Conservation (phyloP, 768 basidiomycete species). For the Mycena venus region DNA sequence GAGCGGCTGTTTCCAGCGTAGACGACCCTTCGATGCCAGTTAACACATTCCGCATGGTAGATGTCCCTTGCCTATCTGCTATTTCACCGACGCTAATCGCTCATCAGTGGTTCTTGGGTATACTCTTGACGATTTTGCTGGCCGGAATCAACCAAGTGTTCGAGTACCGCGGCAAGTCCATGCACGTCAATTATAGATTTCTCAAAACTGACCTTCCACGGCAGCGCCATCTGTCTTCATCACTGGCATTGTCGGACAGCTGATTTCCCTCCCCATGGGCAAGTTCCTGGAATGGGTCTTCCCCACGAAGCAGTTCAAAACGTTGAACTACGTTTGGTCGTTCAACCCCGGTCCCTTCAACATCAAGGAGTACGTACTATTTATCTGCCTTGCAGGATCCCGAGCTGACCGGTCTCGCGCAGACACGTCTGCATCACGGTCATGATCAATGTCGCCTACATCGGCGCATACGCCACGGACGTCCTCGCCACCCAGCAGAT, state of each 20-base stretch:
- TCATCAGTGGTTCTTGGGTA: constrained; percentile 75
- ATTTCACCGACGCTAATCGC: background rate
- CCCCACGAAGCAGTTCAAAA: constrained; percentile 73
- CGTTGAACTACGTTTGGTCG: constrained; percentile 79
- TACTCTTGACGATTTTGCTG: constrained; percentile 67
- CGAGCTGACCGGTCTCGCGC: no score
- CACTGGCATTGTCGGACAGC: constrained; percentile 77
- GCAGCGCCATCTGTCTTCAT: constrained; percentile 74
- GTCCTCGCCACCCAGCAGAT: constrained; percentile 74
- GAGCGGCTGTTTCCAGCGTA: constrained; percentile 88
- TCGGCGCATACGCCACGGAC: constrained; percentile 79
- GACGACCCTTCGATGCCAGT: constrained; percentile 86
- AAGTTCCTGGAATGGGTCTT: constrained; percentile 76
- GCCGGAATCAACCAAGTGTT: constrained; percentile 67
- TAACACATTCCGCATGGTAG: constrained; percentile 84
- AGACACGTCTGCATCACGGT: constrained; percentile 84
- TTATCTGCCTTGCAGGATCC: no score
- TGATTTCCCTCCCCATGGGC: constrained; percentile 81
- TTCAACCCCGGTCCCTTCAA: constrained; percentile 88
- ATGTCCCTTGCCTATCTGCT: background rate
- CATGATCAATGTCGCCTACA: constrained; percentile 79
- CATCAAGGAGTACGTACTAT: no score
- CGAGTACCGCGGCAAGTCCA: constrained; percentile 70
- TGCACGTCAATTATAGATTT: no score
- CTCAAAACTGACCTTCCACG: constrained; percentile 80